Conservation (phyloP, 2,329 filamentous ascomycete genomes). For the Alternaria consortialis region DNA sequence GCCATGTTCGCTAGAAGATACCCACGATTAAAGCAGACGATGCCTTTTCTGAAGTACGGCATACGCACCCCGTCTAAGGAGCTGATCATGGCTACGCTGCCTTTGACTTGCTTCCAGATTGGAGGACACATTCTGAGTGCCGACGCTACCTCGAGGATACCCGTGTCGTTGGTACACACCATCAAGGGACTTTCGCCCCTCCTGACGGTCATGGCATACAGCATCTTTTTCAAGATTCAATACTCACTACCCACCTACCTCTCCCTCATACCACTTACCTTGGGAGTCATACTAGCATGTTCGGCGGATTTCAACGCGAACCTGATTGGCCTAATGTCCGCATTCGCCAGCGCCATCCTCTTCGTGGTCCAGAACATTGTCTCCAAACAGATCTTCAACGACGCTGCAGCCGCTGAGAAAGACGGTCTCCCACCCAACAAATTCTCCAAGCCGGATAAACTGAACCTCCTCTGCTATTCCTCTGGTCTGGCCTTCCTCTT, state of each 20-base stretch:
- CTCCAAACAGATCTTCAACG: slow-evolving; percentile 97
- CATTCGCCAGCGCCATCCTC: slow-evolving; percentile 87
- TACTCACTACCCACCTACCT: slow-evolving; percentile 83
- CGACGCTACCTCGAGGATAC: slow-evolving; percentile 91
- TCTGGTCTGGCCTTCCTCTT: slow-evolving; percentile 89
- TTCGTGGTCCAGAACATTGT: slow-evolving; percentile 99
- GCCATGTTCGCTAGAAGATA: slow-evolving; percentile 78
- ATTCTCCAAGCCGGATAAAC: slow-evolving; percentile 88
- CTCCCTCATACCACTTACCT: slow-evolving; percentile 83
- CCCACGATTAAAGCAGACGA: slow-evolving; percentile 71
- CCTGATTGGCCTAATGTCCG: slow-evolving; percentile 87
- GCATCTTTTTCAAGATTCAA: slow-evolving; percentile 84
- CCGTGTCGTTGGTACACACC: slow-evolving; percentile 95
- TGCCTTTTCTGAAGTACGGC: slow-evolving; percentile 84
- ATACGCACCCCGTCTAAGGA: slow-evolving; percentile 83
- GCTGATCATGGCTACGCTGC: slow-evolving; percentile 86
- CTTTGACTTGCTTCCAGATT: slow-evolving; percentile 90
- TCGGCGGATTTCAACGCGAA: slow-evolving; percentile 91
- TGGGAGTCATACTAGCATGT: slow-evolving; percentile 96
- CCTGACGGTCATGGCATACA: slow-evolving; percentile 93
- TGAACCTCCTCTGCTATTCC: slow-evolving; percentile 97
- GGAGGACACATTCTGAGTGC: slow-evolving; percentile 93
- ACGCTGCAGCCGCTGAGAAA: slow-evolving; percentile 83
- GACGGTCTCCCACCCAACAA: slow-evolving; percentile 67
- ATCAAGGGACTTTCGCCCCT: slow-evolving; percentile 97